phyloP scores from a whole-genome alignment of 176 grass and related monocot species.

The Oryza nivara region DNA sequence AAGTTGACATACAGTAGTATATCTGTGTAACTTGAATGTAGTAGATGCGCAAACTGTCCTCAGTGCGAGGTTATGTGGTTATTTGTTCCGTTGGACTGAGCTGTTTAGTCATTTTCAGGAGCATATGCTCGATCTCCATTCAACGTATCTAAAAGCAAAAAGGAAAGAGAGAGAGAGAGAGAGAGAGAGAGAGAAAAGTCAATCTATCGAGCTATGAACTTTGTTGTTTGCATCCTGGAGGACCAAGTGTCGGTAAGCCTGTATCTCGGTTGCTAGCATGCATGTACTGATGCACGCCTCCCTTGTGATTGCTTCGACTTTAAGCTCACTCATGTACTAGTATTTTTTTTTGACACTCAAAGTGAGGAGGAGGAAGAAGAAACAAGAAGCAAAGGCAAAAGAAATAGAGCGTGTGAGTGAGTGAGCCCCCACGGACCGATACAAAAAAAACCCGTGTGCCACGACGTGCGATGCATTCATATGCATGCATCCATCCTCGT shows the following conservation, averaged over 20 bases:
- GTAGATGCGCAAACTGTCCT: neutral
- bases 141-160: constrained; percentile 5
- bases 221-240: constrained; percentile 4
- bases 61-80: neutral
- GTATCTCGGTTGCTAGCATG: neutral
- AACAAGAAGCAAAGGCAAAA: neutral
- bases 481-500: neutral
- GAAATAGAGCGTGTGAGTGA: neutral
- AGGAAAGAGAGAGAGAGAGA: neutral
- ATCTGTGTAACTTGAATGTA: neutral
- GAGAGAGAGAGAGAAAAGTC: neutral
- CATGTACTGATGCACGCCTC: too few species aligned
- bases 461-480: neutral
- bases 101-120: neutral
- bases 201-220: neutral
- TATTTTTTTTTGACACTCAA: neutral
- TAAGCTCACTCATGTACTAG: neutral
- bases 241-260: constrained; percentile 25
- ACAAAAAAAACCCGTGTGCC: neutral
- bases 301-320: constrained; percentile 25
- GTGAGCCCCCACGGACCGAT: neutral
- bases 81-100: neutral
- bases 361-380: neutral
- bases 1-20: neutral
- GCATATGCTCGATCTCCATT: neutral